Evolutionary conservation across 441 rosid species (phyloP).

Genomic region (Biscutella laevigata): DNA sequence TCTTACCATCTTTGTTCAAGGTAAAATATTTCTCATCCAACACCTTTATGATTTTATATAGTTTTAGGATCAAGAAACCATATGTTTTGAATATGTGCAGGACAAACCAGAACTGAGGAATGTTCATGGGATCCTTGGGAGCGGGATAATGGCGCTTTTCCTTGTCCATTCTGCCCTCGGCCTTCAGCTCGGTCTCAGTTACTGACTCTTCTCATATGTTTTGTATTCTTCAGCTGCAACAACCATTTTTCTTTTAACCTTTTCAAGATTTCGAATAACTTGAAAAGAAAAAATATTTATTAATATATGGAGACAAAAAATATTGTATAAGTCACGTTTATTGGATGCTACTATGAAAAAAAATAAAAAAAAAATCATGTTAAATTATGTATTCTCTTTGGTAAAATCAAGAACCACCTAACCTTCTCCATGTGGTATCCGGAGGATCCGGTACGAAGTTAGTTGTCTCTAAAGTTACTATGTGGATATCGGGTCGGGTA

Average conservation of each 20-base stretch:
- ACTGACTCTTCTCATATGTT: slow-evolving; percentile 25
- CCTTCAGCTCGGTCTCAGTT: slow-evolving; percentile 79
- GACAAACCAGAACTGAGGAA: slow-evolving; percentile 68
- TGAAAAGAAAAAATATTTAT: no score
- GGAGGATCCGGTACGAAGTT: neutral
- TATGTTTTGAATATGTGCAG: slow-evolving; percentile 27
- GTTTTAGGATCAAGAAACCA: neutral
- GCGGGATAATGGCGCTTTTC: slow-evolving; percentile 83
- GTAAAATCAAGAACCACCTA: neutral
- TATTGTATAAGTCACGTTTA: no score
- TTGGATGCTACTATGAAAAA: no score
- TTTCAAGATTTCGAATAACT: no score
- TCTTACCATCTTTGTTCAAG: slow-evolving; percentile 69
- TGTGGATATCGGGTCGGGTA: slow-evolving; percentile 12
- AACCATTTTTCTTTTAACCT: neutral
- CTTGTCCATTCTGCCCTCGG: slow-evolving; percentile 69
- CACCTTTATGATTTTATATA: neutral
- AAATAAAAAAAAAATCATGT: neutral
- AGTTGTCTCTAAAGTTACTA: neutral
- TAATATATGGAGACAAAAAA: neutral
- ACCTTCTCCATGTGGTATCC: neutral
- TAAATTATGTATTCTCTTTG: neutral
- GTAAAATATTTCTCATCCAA: slow-evolving; percentile 23
- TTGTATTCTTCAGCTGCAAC: slow-evolving; percentile 7
- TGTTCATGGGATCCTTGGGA: slow-evolving; percentile 79